phyloP scores from a whole-genome alignment of 1,284 basidiomycete species.

The Earliella scabrosa region DNA sequence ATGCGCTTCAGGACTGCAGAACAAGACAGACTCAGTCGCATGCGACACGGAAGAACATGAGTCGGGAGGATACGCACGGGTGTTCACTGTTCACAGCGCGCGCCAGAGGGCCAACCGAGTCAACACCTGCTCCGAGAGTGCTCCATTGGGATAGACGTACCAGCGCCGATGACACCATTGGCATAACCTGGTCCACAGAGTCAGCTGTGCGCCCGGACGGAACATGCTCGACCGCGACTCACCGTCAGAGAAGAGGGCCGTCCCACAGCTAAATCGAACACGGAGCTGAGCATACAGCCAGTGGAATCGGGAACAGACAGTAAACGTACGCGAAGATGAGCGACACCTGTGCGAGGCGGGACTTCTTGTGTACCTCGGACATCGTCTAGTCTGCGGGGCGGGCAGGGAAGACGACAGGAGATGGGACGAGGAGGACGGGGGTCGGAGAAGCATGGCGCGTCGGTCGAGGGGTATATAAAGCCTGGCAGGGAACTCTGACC shows the following conservation, averaged over 20 bases:
- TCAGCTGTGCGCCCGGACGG: neutral
- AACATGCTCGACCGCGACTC: constrained; percentile 15
- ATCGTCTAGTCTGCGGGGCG: constrained; percentile 26
- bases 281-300: neutral
- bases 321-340: constrained; percentile 79
- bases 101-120: neutral
- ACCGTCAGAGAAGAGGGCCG: constrained; percentile 89
- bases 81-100: constrained; percentile 54
- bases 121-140: neutral
- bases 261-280: constrained; percentile 63
- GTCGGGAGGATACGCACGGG: constrained; percentile 46
- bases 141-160: constrained; percentile 43
- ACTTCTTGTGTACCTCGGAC: constrained; percentile 22
- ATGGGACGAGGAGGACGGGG: constrained; percentile 12
- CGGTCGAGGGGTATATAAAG: constrained; percentile 11
- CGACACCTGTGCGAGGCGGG: constrained; percentile 56
- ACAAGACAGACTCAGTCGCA: constrained; percentile 6
- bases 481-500: neutral
- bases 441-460: constrained; percentile 10
- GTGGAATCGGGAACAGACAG: neutral
- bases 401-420: constrained; percentile 19
- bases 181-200: constrained; percentile 63
- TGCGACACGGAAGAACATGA: neutral
- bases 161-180: constrained; percentile 78
- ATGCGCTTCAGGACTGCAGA: constrained; percentile 63